Percentiles rank a stretch among this genome's conserved stretches.
These are phyloP conservation scores for Pyricularia sp. DNA, from an alignment of 2,329 filamentous ascomycete species.

Conservation along the genomic window DNA sequence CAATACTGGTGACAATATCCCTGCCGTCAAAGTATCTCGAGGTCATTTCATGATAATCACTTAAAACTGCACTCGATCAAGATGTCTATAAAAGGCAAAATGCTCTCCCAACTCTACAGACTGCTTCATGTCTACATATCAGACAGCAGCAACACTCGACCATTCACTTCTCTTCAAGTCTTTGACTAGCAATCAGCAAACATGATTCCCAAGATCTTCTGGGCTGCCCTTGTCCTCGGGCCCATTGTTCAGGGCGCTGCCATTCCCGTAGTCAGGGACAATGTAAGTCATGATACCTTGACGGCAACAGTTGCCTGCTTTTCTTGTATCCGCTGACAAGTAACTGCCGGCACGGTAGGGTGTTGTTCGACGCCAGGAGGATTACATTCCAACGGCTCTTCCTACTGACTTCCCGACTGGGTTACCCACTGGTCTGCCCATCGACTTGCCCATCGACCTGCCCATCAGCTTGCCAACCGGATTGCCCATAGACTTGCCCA, in stretches of 20 bases:
- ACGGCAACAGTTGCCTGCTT: background rate
- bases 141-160: background rate
- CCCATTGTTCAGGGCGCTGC: background rate
- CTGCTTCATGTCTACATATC: background rate
- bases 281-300: background rate
- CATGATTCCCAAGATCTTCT: constrained; percentile 1
- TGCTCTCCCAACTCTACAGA: background rate
- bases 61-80: background rate
- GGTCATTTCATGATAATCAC: background rate
- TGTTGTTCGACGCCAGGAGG: background rate
- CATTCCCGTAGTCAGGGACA: background rate
- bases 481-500: too few species aligned
- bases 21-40: background rate
- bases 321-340: background rate
- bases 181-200: background rate
- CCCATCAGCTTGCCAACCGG: too few species aligned
- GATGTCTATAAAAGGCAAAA: background rate
- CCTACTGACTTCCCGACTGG: too few species aligned
- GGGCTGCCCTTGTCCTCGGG: constrained; percentile 1
- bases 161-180: background rate
- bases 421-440: too few species aligned
- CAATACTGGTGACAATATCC: background rate
- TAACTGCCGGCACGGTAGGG: background rate
- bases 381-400: background rate
- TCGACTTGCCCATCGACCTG: too few species aligned